Base-by-base conservation (phyloP, 768 basidiomycete species). In the Panaeolus papilionaceus region DNA sequence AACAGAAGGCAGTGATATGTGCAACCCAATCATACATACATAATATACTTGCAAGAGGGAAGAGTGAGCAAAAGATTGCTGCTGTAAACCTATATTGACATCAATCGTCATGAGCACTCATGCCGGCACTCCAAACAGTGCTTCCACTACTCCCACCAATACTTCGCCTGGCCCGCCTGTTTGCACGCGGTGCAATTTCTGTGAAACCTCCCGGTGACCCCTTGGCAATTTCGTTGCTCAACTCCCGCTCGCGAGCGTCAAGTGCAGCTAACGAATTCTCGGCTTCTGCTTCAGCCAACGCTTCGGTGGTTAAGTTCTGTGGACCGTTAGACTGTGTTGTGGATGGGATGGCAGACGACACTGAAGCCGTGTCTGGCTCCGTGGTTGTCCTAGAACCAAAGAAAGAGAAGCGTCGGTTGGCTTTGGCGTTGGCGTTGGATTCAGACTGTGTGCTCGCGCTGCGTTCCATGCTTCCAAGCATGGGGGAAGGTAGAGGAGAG, bases 91-190 rank as follows among this genome's bases (percentile, higher is more conserved):
- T 33, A 33, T 18, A 20, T 26, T 18, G 6, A 3, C 23, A 51
- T 51, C 49, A 58, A 45, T 89, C 86, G 51, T 81, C 88, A 33
- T 85, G 81, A 62, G 82, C 89, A 71, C 88, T 88, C 89, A 92
- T 89, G 38, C 93, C 93, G 63, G 93, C 93, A 75, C 93, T 94
- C 90, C 91, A 95, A 37, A 95, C 91, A 1, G 93, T 95, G 77
- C 92, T 92, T 11, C 86, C 89, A 70, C 88, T 89, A 42, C 90
- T 91, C 8, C 89, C 91, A 44, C 88, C 86, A 26, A 76, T 84
- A 69, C 89, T 90, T 68, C 85, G 82, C 61, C 85, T 79, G 65
- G 88, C 87, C 69, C 89, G 84, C 74, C 91, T 84, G 66, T 89
- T 85, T 49, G 81, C 81, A 61, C 86, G 82, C 40, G 81, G 81